Conservation (phyloP, 2,329 filamentous ascomycete genomes). For the Aspergillus sp. region DNA sequence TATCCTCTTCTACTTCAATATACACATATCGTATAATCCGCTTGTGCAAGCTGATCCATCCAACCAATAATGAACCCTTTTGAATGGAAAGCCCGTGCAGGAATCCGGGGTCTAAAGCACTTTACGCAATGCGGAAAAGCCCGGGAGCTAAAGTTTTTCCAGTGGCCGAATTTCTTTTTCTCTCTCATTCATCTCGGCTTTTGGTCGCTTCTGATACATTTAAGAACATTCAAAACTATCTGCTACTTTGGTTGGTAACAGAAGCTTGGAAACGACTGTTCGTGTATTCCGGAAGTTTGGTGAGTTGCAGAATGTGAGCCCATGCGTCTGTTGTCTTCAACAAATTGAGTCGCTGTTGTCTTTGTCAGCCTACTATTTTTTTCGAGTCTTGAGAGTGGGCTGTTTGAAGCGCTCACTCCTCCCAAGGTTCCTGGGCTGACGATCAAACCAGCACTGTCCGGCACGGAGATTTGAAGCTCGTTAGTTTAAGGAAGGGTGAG, state of each 20-base stretch:
- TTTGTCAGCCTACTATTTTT: conserved; percentile 32
- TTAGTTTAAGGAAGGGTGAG: conserved; percentile 36
- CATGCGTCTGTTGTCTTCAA: conserved; percentile 16
- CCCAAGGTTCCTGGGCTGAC: conserved; percentile 38
- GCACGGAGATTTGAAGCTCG: conserved; percentile 30
- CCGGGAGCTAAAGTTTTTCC: conserved; percentile 40
- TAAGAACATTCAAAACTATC: not conserved
- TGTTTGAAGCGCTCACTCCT: conserved; percentile 33
- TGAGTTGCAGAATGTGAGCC: conserved; percentile 25
- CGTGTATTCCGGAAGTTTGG: conserved; percentile 30
- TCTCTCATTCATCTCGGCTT: conserved; percentile 13
- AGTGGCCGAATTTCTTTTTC: conserved; percentile 20
- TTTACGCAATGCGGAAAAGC: conserved; percentile 47
- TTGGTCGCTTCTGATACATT: conserved; percentile 22
- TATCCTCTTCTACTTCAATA: not conserved
- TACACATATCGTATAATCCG: not conserved
- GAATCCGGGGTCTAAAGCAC: conserved; percentile 29
- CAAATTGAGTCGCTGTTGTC: conserved; percentile 20
- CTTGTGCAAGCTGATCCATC: not conserved
- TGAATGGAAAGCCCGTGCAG: conserved; percentile 21
- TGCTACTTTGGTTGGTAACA: not conserved
- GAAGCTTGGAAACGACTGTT: conserved; percentile 4
- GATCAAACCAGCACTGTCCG: conserved; percentile 25
- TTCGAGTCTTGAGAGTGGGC: conserved; percentile 32
- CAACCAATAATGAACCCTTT: not conserved